Base-by-base conservation (phyloP, 2,329 filamentous ascomycete genomes). In the Bipolaris zeicola region DNA sequence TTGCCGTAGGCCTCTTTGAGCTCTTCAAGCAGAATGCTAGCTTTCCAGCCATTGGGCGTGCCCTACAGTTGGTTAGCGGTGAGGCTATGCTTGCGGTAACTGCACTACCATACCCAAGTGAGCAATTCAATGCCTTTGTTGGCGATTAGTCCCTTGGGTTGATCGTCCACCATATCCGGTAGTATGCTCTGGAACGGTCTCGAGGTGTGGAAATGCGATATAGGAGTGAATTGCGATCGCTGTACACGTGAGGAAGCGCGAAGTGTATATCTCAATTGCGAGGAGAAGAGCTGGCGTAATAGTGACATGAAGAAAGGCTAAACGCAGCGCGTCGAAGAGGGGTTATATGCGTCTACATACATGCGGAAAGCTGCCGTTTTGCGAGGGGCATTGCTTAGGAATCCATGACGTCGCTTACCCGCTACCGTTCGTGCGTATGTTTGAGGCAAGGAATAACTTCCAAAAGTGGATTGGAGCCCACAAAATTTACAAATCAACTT, bases 51-150 rank as follows among this genome's bases (percentile, higher is more conserved):
- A 66, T 80, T 80, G 31, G 78, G 78, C 6, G 78, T 80, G 41
- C 79, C 78, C 60, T 44, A 14, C 20, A 26, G 33, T 10, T 3
- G 31, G 42, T 44, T 28, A 44, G 42, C 26, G 33, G 10, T 33
- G 26, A 5, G n/a, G 5, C 11, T 13, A 33, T 33, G 26, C n/a
- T 14, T 44, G 26, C 16, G 20, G 7, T 10, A 20, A 33, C 33
- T 3, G 16, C 18, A 3, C n/a, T 6, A 44, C 16, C 42, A 44
- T 44, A 44, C 42, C 14, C 79, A 83, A 0, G 86, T 89, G 31
- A 89, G 77, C 57, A 88, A 81, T 77, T 89, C 86, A 58, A 89
- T 86, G 74, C 87, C 87, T 49, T 83, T 84, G 62, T 80, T 84
- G 65, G 85, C 85, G 62, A 86, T 83, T 57, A 87, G 78, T 54